Conservation (phyloP, 495 filamentous ascomycete genomes). For the Aspergillus bridgeri region DNA sequence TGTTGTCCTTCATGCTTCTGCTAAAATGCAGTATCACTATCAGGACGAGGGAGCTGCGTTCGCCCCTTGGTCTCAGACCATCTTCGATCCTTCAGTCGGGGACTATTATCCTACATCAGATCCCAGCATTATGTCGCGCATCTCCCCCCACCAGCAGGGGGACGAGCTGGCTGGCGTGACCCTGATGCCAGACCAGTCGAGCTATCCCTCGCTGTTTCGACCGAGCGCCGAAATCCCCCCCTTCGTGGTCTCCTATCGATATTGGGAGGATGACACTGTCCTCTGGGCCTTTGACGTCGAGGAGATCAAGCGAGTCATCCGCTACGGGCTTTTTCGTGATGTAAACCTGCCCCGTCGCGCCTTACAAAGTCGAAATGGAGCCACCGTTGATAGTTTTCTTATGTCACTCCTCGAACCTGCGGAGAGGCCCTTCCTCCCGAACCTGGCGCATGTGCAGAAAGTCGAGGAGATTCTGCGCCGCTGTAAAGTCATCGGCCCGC, state of each 20-base stretch:
- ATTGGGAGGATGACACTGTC: slow-evolving; percentile 45
- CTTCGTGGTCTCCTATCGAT: slow-evolving; percentile 31
- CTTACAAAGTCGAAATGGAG: slow-evolving; percentile 30
- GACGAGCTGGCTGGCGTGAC: slow-evolving; percentile 5
- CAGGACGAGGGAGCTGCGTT: background rate
- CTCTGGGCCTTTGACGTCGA: slow-evolving; percentile 43
- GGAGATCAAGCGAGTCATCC: slow-evolving; percentile 38
- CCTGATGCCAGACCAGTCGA: slow-evolving; percentile 16
- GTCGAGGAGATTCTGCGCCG: slow-evolving; percentile 44
- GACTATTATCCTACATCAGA: background rate
- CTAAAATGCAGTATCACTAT: background rate
- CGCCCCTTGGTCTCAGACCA: background rate
- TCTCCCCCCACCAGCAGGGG: slow-evolving; percentile 3
- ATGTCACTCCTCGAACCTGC: slow-evolving; percentile 23
- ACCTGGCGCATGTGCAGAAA: slow-evolving; percentile 36
- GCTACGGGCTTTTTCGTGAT: slow-evolving; percentile 36
- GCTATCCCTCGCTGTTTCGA: slow-evolving; percentile 34
- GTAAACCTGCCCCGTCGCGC: slow-evolving; percentile 33
- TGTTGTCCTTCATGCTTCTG: background rate
- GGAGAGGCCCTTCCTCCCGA: slow-evolving; percentile 26
- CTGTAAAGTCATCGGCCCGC: slow-evolving; percentile 21
- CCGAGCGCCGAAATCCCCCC: slow-evolving; percentile 29
- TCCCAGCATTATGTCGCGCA: slow-evolving; percentile 7
- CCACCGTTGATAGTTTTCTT: slow-evolving; percentile 35
- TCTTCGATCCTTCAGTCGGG: background rate